Base-by-base conservation (phyloP, 192 early-diverging fungal species). In the Dimargaris xerosporica region DNA sequence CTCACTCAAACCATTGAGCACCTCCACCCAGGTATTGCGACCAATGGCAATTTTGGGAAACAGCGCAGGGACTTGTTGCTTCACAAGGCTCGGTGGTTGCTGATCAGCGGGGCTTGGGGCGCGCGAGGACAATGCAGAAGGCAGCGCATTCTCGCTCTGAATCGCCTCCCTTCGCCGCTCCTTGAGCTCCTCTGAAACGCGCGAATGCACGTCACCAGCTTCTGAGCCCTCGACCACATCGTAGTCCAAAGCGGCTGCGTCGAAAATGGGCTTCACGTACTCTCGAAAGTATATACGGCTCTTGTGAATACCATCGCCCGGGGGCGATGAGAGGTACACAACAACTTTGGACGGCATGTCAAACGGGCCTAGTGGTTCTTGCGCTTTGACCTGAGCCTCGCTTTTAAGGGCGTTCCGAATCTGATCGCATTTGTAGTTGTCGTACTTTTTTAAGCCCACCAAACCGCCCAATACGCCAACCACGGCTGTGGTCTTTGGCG, bases 251-350 rank as follows among this genome's bases (percentile, higher is more conserved):
- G 74, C 74, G 50, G 61, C 71, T 11, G 66, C 68, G 43, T 69
- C 72, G 21, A 76, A 62, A 2, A 76, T 51, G 45, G 74, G 74
- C 71, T 76, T 76, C 50, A 76, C 68, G 55, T 73, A 76, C 42
- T 70, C 66, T 28, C 69, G 52, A 39, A 76, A 76, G 67, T 67
- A 76, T 12, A 64, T 48, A 41, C 74, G 66, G 53, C 71, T 76
- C 64, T 76, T 76, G 44, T 76, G 71, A 15, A 76, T 43, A 16
- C 69, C 59, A 56, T 76, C 74, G 13, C 74, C 74, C 12, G 74
- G 74, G 47, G 74, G 74, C 2, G 71, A 66, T 5, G 71, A 17
- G 15, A 76, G 63, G 55, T 71, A 76, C 34, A 76, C 69, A 23
- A 62, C 61, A 9, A 76, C 66, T 65, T 76, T 76, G 19, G 71